phyloP scores from a whole-genome alignment of 495 filamentous ascomycete genomes.

The Staphylotrichum tortipilum region DNA sequence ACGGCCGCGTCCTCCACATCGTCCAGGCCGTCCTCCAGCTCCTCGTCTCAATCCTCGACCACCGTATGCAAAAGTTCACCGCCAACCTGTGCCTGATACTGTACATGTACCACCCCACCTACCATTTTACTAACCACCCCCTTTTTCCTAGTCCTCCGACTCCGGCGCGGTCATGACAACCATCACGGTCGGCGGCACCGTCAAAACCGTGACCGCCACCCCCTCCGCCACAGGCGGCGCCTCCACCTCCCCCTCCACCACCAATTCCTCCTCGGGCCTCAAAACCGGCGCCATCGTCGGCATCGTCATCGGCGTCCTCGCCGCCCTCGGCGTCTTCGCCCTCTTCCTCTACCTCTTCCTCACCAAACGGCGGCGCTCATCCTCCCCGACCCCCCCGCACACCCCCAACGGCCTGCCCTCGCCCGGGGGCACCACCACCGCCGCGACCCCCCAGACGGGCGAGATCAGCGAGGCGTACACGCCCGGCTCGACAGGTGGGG shows the following conservation, averaged over 20 bases:
- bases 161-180: conserved; percentile 21
- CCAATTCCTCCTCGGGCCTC: conserved; percentile 1
- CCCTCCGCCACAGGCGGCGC: conserved; percentile 22
- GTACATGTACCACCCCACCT: no score
- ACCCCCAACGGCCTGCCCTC: no score
- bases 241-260: no score
- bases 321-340: conserved; percentile 18
- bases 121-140: no score
- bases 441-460: conserved; percentile 28
- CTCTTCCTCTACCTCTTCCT: conserved; percentile 29
- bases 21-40: conserved; percentile 3
- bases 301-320: conserved; percentile 36
- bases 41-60: conserved; percentile 14
- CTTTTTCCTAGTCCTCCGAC: neutral
- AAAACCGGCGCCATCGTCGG: conserved; percentile 30
- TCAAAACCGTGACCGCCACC: conserved; percentile 34
- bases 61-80: conserved; percentile 22
- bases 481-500: neutral
- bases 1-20: conserved; percentile 19
- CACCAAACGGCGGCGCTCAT: conserved; percentile 16
- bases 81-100: neutral
- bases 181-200: conserved; percentile 33
- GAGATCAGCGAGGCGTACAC: conserved; percentile 27
- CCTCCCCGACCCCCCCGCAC: no score
- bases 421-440: conserved; percentile 24